Evolutionary conservation across 306 rosid species (phyloP).

Genomic region (Arachis stenosperma): DNA sequence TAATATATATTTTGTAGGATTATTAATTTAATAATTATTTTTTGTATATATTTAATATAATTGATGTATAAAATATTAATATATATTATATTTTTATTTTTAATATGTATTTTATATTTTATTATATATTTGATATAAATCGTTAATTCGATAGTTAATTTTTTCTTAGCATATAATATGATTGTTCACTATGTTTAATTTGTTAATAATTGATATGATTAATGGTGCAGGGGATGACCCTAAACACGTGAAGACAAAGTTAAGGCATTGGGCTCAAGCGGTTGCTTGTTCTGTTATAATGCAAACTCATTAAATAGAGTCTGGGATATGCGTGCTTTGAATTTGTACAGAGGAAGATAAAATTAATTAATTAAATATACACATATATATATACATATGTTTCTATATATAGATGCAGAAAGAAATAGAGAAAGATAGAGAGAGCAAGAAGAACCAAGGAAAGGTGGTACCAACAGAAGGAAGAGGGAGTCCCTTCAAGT

Average conservation of each 20-base stretch:
- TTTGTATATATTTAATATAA: too few relatives aligned
- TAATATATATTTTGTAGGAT: too few relatives aligned
- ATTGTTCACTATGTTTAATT: too few relatives aligned
- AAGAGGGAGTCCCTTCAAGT: conserved; percentile 15
- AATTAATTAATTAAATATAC: too few relatives aligned
- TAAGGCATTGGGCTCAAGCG: conserved; percentile 98
- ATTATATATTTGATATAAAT: too few relatives aligned
- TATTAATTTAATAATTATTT: too few relatives aligned
- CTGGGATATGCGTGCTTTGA: neutral
- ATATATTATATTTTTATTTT: too few relatives aligned
- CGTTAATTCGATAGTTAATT: too few relatives aligned
- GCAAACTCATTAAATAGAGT: conserved; percentile 62
- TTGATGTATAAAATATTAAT: too few relatives aligned
- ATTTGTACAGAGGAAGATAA: conserved; percentile 48
- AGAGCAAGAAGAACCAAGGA: neutral
- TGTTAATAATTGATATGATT: too few relatives aligned
- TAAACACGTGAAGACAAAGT: conserved; percentile 74
- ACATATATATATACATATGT: neutral
- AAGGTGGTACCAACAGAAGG: neutral
- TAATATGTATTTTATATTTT: too few relatives aligned
- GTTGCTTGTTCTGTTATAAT: conserved; percentile 92
- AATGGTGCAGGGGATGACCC: conserved; percentile 78
- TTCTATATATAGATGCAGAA: conserved; percentile 36
- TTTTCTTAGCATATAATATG: too few relatives aligned
- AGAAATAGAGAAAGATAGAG: neutral